These are phyloP conservation scores for Periconia sp. DNA, from an alignment of 2,329 filamentous ascomycete genomes.

Conservation along the genomic window DNA sequence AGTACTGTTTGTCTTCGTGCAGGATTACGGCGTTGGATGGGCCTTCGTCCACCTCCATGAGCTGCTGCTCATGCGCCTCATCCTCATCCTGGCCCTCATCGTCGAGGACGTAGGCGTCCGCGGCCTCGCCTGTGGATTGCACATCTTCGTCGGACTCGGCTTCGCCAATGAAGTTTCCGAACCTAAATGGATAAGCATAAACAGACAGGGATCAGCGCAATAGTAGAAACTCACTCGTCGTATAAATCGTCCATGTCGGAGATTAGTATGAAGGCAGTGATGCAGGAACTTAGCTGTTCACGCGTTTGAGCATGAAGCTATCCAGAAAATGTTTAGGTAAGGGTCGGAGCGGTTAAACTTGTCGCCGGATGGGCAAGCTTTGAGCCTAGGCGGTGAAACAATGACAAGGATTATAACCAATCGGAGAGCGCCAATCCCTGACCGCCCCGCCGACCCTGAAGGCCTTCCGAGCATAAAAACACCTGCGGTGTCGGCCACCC, in stretches of 20 bases:
- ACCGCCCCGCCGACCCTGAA: too few relatives aligned
- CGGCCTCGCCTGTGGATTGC: conserved; percentile 74
- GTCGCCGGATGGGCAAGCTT: too few relatives aligned
- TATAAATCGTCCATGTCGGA: conserved; percentile 89
- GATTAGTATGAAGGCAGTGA: conserved; percentile 15
- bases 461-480: conserved; percentile 26
- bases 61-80: conserved; percentile 71
- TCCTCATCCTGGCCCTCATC: conserved; percentile 66
- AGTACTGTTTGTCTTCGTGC: conserved; percentile 99
- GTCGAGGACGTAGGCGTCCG: conserved; percentile 80
- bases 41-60: conserved; percentile 93
- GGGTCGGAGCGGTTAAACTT: conserved; percentile 21
- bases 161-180: conserved; percentile 98
- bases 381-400: conserved; percentile 19
- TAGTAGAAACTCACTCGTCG: conserved; percentile 71
- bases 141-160: conserved; percentile 89
- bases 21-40: conserved; percentile 96
- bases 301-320: conserved; percentile 31
- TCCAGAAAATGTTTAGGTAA: conserved; percentile 32
- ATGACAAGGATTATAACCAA: conserved; percentile 21
- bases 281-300: conserved; percentile 18
- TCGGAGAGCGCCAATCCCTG: conserved; percentile 19
- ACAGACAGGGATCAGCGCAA: not conserved
- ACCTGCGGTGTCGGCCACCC: too few relatives aligned
- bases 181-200: conserved; percentile 61